These are phyloP conservation scores for Sutorius eximius DNA, from an alignment of 1,284 basidiomycete genomes.

Conservation along the genomic window DNA sequence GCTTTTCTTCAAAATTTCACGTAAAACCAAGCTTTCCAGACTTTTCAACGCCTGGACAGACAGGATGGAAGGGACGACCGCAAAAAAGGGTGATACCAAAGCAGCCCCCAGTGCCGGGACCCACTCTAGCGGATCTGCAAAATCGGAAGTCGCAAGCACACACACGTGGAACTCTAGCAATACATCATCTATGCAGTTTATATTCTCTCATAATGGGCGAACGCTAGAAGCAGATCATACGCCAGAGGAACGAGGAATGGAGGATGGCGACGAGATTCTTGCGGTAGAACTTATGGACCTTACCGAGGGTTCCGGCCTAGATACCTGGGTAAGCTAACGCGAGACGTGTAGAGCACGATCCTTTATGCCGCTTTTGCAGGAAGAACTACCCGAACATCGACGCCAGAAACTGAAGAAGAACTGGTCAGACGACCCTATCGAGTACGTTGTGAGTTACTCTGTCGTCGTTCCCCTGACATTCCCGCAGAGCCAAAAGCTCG, in stretches of 20 bases:
- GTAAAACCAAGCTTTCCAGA: conserved; percentile 77
- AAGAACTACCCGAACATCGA: conserved; percentile 58
- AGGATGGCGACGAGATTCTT: conserved; percentile 80
- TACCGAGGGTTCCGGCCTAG: conserved; percentile 61
- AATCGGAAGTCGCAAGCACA: conserved; percentile 44
- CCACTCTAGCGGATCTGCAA: conserved; percentile 48
- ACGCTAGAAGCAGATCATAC: conserved; percentile 73
- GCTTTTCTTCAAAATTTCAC: conserved; percentile 84
- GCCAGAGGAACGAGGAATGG: conserved; percentile 80
- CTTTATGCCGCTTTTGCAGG: conserved; percentile 40
- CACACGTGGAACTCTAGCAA: conserved; percentile 33
- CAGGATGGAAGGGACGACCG: conserved; percentile 64
- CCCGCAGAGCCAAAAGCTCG: conserved; percentile 61
- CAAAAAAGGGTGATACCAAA: conserved; percentile 42
- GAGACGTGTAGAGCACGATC: neutral
- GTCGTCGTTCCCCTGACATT: conserved; percentile 1
- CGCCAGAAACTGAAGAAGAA: conserved; percentile 71
- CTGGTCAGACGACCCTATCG: conserved; percentile 70
- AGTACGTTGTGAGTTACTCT: conserved; percentile 48
- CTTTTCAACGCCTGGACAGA: conserved; percentile 85
- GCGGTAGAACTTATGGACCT: conserved; percentile 86
- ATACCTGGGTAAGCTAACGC: conserved; percentile 55
- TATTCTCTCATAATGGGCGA: conserved; percentile 78
- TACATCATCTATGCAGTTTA: conserved; percentile 59
- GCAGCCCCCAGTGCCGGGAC: conserved; percentile 25